These are phyloP conservation scores for Xerocomellus dryophilus DNA, from an alignment of 768 basidiomycete genomes.

Conservation along the genomic window DNA sequence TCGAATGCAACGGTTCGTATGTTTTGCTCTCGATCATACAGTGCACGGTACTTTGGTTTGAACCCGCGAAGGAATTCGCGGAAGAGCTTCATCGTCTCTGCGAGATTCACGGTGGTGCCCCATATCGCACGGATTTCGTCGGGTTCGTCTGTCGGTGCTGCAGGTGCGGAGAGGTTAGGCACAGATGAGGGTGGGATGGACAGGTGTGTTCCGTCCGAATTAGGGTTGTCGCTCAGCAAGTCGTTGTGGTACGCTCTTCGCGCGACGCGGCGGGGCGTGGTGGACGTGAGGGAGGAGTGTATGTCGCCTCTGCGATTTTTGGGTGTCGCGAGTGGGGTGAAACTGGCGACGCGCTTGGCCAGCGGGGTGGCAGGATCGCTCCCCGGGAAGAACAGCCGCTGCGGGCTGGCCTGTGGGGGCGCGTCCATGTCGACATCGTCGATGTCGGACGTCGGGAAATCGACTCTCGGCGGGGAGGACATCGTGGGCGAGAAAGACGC, in stretches of 20 bases:
- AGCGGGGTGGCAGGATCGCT: slow-evolving; percentile 44
- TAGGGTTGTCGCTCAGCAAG: slow-evolving; percentile 36
- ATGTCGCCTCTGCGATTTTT: slow-evolving; percentile 36
- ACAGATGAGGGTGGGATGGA: slow-evolving; percentile 57
- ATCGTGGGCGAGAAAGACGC: slow-evolving; percentile 33
- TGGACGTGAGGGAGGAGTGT: slow-evolving; percentile 34
- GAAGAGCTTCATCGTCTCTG: slow-evolving; percentile 89
- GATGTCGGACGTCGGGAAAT: slow-evolving; percentile 59
- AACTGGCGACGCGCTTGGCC: slow-evolving; percentile 35
- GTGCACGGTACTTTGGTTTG: slow-evolving; percentile 84
- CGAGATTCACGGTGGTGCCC: slow-evolving; percentile 94
- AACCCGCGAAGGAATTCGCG: slow-evolving; percentile 87
- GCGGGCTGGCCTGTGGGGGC: slow-evolving; percentile 18
- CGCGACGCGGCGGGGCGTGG: slow-evolving; percentile 22
- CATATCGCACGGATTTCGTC: slow-evolving; percentile 91
- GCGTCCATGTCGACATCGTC: slow-evolving; percentile 56
- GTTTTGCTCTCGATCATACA: slow-evolving; percentile 65
- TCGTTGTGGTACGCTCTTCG: slow-evolving; percentile 23
- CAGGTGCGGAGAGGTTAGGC: slow-evolving; percentile 57
- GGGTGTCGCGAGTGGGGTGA: slow-evolving; percentile 41
- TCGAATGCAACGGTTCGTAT: slow-evolving; percentile 47
- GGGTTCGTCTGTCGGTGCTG: slow-evolving; percentile 63
- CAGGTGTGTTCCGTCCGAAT: slow-evolving; percentile 58
- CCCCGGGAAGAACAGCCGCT: slow-evolving; percentile 30
- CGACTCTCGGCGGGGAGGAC: slow-evolving; percentile 64